These are phyloP conservation scores for Beauveria rudraprayagi DNA, from an alignment of 2,329 filamentous ascomycete genomes.

Conservation along the genomic window DNA sequence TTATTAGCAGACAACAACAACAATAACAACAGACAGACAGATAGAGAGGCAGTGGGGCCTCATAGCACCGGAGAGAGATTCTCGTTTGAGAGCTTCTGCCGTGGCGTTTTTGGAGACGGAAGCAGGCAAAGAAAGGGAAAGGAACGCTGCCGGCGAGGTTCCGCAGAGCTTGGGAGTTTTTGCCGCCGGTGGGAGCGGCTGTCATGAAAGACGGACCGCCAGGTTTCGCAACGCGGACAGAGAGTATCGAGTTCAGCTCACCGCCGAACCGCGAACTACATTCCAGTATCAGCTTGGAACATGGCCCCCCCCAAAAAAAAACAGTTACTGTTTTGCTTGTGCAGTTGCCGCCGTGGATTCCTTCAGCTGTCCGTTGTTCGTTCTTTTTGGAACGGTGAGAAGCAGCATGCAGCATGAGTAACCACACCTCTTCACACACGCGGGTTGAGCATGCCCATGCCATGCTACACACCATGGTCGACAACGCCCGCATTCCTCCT, in stretches of 20 bases:
- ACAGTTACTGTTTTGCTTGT: not conserved
- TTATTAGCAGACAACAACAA: not conserved
- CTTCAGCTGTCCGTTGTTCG: not conserved
- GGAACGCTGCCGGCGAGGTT: constrained; percentile 2
- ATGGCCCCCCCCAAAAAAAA: not conserved
- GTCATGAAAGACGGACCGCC: not conserved
- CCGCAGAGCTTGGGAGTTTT: constrained; percentile 1
- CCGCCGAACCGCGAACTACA: not conserved
- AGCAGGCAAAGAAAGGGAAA: not conserved
- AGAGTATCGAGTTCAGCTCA: not conserved
- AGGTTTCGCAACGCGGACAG: not conserved
- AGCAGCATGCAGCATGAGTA: not conserved
- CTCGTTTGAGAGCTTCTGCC: constrained; percentile 11
- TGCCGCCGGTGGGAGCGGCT: not conserved
- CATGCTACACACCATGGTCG: not conserved
- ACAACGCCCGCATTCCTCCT: not conserved
- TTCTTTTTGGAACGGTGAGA: not conserved
- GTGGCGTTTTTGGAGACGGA: constrained; percentile 11
- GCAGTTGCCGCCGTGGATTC: not conserved
- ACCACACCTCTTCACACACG: not conserved
- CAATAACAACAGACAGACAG: no score
- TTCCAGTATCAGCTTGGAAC: not conserved
- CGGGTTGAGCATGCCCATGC: not conserved
- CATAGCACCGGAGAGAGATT: constrained; percentile 7
- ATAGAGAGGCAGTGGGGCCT: constrained; percentile 1